Evolutionary conservation across 306 rosid genomes (phyloP).

Genomic region (Trifolium subterraneum): DNA sequence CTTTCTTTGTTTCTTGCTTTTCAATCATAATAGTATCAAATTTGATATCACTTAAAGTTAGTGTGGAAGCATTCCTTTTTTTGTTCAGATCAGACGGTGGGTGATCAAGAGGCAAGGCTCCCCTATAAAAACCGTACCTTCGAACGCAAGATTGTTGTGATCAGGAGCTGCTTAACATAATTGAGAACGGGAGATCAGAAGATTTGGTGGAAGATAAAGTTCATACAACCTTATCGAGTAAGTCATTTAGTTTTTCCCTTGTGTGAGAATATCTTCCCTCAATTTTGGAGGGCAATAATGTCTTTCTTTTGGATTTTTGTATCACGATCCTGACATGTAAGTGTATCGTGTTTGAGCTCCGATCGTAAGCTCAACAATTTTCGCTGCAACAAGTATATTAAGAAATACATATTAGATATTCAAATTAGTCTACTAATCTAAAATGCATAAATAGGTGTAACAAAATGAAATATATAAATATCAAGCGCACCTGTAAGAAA

Average conservation of each 20-base stretch:
- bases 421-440: neutral
- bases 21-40: constrained; percentile 13
- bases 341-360: constrained; percentile 65
- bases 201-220: no score
- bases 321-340: no score
- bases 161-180: no score
- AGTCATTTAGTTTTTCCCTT: no score
- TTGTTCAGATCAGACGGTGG: no score
- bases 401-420: constrained; percentile 9
- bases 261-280: no score
- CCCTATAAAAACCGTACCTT: no score
- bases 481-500: constrained; percentile 72
- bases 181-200: no score
- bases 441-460: neutral
- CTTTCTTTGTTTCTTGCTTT: constrained; percentile 30
- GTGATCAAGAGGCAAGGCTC: no score
- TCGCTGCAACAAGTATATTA: constrained; percentile 56
- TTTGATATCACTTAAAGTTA: constrained; percentile 23
- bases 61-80: constrained; percentile 7
- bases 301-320: constrained; percentile 13
- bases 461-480: constrained; percentile 27
- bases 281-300: constrained; percentile 29
- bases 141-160: no score
- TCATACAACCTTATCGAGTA: no score
- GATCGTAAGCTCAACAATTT: constrained; percentile 76